Evolutionary conservation across 2,329 filamentous ascomycete genomes (phyloP), one percentile per base, ranked within the genome.

Genomic region (Geosmithia putterillii): DNA sequence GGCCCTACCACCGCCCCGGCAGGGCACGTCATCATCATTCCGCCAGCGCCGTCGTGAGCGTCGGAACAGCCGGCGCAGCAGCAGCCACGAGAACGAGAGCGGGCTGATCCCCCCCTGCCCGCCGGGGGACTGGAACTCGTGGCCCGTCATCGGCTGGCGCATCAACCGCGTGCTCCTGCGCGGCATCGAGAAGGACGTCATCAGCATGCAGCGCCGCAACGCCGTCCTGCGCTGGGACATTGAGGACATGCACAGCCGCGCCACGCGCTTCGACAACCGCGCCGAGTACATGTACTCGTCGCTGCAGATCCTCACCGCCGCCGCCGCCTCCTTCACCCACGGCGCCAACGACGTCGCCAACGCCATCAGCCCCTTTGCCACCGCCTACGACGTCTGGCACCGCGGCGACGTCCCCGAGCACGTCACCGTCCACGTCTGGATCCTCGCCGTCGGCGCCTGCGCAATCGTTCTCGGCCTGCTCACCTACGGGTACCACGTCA

Each of bases 401-500:
- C 61, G 58, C 1, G 71, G 71, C 14, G 50, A 52, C 4, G 57
- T 67, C 3, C 19, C 45, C 50, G 54, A 53, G 10, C 51, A 59
- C n/a, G 58, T 62, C 1, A 54, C 57, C 8, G 65, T 70, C 15
- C 71, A 70, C 1, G 50, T 69, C 35, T 75, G 71, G 69, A 61
- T 73, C 45, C 57, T 74, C 12, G 64, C 65, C 41, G 63, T 70
- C 23, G 67, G 70, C 15, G 69, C 69, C 45, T 55, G 61, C 1
- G 59, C 62, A 40, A 70, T 76, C 21, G 69, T 70, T 38, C 53
- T 76, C n/a, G 76, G 76, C n/a, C 62, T 80, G 46, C 64, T 72
- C 59, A 76, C 73, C 9, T 80, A 77, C 50, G 76, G 76, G 7
- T 80, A 79, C 57, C 75, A 79, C 52, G 77, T 80, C 52, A 76